Conservation (phyloP, 1,284 basidiomycete species). For the Microbotryomycetes sp. region DNA sequence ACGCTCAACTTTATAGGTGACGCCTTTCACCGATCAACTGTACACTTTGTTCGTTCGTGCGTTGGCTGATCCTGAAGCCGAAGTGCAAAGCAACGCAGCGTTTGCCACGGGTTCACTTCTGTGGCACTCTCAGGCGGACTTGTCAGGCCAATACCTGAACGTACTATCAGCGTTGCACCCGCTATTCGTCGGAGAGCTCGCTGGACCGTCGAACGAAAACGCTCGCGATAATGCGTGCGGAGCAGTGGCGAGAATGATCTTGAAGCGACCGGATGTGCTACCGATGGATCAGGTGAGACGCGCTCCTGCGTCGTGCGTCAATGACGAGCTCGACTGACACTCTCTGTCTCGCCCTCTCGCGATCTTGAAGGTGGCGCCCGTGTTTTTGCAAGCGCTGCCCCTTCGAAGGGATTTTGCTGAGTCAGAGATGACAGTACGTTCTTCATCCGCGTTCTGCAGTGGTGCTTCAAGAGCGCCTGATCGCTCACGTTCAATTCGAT, state of each 20-base stretch:
- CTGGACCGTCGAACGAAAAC: conserved; percentile 59
- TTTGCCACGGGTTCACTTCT: conserved; percentile 90
- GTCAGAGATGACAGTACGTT: conserved; percentile 26
- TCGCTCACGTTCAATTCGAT: conserved; percentile 40
- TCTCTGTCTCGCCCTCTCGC: conserved; percentile 53
- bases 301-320: background rate
- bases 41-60: conserved; percentile 77
- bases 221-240: conserved; percentile 95
- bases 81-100: conserved; percentile 93
- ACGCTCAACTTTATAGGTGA: conserved; percentile 84
- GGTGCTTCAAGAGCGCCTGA: conserved; percentile 2
- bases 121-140: conserved; percentile 76
- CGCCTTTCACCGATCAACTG: conserved; percentile 71
- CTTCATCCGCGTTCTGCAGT: background rate
- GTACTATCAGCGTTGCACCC: conserved; percentile 75
- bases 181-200: conserved; percentile 58
- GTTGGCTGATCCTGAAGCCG: conserved; percentile 74
- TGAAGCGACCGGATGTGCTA: conserved; percentile 70
- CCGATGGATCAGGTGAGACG: conserved; percentile 65
- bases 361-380: conserved; percentile 59
- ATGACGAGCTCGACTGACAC: background rate
- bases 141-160: conserved; percentile 72
- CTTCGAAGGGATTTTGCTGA: conserved; percentile 45
- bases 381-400: conserved; percentile 75
- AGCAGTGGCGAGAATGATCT: conserved; percentile 80